Conservation (phyloP, 768 basidiomycete species). For the Leucosporidium scottii region DNA sequence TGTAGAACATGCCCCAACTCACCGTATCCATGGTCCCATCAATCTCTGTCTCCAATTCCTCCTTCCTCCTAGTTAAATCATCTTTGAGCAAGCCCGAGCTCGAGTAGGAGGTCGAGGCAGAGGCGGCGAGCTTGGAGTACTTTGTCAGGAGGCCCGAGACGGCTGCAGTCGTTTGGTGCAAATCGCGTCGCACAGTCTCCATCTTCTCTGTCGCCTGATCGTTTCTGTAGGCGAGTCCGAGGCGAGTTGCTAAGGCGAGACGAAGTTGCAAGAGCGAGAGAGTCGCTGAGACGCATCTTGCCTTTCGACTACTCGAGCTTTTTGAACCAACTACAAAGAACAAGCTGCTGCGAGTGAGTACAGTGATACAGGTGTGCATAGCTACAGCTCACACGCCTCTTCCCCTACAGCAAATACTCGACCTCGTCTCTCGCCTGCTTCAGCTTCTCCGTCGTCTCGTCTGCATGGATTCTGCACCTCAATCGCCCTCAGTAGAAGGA, state of each 20-base stretch:
- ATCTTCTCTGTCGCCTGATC: not conserved
- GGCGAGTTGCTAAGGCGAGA: too few species aligned
- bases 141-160: slow-evolving; percentile 85
- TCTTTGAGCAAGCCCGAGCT: slow-evolving; percentile 50
- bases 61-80: slow-evolving; percentile 50
- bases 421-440: not conserved
- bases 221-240: too few species aligned
- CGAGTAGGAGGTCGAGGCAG: slow-evolving; percentile 38
- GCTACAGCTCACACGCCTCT: too few species aligned
- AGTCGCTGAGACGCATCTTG: not conserved
- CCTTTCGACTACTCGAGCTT: not conserved
- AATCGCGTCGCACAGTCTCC: slow-evolving; percentile 82
- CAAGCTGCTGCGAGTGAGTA: too few species aligned
- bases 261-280: not conserved
- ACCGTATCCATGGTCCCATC: slow-evolving; percentile 83
- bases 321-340: not conserved
- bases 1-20: slow-evolving; percentile 33
- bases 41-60: slow-evolving; percentile 66
- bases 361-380: too few species aligned
- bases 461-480: not conserved
- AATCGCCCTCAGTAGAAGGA: not conserved
- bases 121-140: slow-evolving; percentile 75
- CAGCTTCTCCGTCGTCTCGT: not conserved
- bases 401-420: too few species aligned
- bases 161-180: slow-evolving; percentile 84